phyloP scores from a whole-genome alignment of 345 rosid genomes.

The Eucalyptus melliodora region DNA sequence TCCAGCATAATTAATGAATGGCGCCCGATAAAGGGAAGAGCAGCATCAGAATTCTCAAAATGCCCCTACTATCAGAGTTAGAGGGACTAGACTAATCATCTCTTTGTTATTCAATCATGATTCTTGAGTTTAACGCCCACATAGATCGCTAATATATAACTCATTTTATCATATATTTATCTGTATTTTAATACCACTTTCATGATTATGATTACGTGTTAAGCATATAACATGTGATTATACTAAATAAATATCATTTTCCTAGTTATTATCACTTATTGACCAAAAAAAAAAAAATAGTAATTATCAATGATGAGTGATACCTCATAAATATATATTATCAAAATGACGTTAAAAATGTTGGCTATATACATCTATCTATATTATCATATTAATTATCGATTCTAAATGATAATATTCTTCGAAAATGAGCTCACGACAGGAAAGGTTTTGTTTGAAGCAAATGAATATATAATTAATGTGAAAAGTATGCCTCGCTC shows the following conservation, averaged over 20 bases:
- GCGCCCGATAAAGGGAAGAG: rapidly evolving
- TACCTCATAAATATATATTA: too few relatives aligned
- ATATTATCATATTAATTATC: too few relatives aligned
- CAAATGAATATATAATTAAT: background rate
- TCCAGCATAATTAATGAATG: background rate
- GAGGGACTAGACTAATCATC: background rate
- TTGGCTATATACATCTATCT: too few relatives aligned
- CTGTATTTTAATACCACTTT: background rate
- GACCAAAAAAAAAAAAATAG: too few relatives aligned
- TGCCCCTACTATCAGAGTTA: background rate
- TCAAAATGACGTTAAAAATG: too few relatives aligned
- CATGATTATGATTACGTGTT: background rate
- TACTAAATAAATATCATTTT: too few relatives aligned
- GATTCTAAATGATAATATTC: too few relatives aligned
- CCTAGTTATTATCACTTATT: too few relatives aligned
- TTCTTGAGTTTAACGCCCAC: background rate
- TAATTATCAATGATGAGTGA: too few relatives aligned
- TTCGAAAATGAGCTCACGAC: too few relatives aligned
- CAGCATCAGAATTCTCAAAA: background rate
- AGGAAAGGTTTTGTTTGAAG: too few relatives aligned
- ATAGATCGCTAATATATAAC: background rate
- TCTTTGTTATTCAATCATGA: background rate
- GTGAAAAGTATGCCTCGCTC: background rate
- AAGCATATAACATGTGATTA: background rate
- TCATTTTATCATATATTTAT: background rate